These are phyloP conservation scores for Penicillium sp. DNA, from an alignment of 2,329 filamentous ascomycete genomes.

Conservation along the genomic window DNA sequence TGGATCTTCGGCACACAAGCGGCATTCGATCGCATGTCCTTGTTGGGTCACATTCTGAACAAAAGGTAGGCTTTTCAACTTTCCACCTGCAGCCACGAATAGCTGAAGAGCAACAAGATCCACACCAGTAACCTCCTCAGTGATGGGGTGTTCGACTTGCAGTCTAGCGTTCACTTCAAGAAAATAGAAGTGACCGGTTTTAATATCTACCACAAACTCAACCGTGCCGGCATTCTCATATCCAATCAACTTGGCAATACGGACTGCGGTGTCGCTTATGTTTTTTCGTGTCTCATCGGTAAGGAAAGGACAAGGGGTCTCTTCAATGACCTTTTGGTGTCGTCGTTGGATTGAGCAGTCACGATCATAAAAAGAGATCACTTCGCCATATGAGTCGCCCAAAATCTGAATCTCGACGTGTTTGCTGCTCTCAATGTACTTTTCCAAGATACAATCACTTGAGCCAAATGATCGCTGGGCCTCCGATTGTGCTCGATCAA, in stretches of 20 bases:
- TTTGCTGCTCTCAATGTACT: conserved; percentile 42
- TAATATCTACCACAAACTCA: conserved; percentile 49
- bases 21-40: conserved; percentile 48
- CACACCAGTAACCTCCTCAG: conserved; percentile 40
- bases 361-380: conserved; percentile 41
- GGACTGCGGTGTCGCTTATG: conserved; percentile 42
- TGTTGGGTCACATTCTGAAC: conserved; percentile 23
- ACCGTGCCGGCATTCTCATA: conserved; percentile 50
- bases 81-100: conserved; percentile 35
- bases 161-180: conserved; percentile 53
- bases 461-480: conserved; percentile 47
- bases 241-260: conserved; percentile 38
- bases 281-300: conserved; percentile 27
- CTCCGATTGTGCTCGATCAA: conserved; percentile 41
- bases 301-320: conserved; percentile 44
- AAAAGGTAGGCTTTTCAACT: conserved; percentile 23
- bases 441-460: conserved; percentile 45
- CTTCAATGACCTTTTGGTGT: conserved; percentile 56
- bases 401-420: conserved; percentile 56
- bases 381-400: conserved; percentile 36
- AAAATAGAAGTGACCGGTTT: conserved; percentile 45
- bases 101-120: conserved; percentile 43
- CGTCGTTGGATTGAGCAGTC: conserved; percentile 55
- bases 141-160: conserved; percentile 53
- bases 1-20: conserved; percentile 48